Evolutionary conservation across 2,329 filamentous ascomycete genomes (phyloP), one percentile per base, ranked within the genome.

Genomic region (Calonectria henricotiae): DNA sequence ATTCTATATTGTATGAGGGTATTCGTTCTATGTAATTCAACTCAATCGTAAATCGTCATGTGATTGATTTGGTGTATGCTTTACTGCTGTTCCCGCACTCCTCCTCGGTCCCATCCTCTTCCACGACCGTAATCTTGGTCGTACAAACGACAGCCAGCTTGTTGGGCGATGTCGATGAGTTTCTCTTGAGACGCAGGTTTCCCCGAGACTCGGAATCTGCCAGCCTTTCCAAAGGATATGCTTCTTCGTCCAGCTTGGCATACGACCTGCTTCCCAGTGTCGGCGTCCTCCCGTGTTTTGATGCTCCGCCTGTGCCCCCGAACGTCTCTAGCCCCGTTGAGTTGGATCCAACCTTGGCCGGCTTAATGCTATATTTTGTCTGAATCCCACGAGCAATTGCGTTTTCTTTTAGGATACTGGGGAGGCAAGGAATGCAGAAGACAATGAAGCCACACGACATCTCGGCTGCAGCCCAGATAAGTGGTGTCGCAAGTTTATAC

Each of bases 381-480:
- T 55, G 37, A 9, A 39, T 9, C 30, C 51, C 32, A 12, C 20
- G 35, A 1, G n/a, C n/a, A 8, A 37, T 55, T 15, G n/a, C n/a
- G 1, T 20, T 25, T 7, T 55, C 51, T 15, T 35, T 23, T 3
- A 55, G n/a, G 20, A 55, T 55, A 15, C 39, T 55, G 9, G 51
- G 51, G 5, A 55, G 32, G 5, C 51, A 55, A 4, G 51, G 51
- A 23, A 55, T 55, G 17, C 51, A 37, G 5, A 55, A 35, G n/a
- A 55, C 32, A n/a, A 55, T 39, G 51, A 55, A 55, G 8, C 51
- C 51, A 15, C 51, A 55, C 9, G 51, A 55, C 51, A 55, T 55
- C 17, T 55, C 51, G 13, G 51, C 35, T 25, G 51, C 51, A 13
- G 51, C 32, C 51, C 51, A 55, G 32, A 55, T 39, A 13, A 55